Evolutionary conservation across 805 yeast genomes (phyloP), one percentile per base, ranked within the genome.

Genomic region (Nakazawaea siamensis): DNA sequence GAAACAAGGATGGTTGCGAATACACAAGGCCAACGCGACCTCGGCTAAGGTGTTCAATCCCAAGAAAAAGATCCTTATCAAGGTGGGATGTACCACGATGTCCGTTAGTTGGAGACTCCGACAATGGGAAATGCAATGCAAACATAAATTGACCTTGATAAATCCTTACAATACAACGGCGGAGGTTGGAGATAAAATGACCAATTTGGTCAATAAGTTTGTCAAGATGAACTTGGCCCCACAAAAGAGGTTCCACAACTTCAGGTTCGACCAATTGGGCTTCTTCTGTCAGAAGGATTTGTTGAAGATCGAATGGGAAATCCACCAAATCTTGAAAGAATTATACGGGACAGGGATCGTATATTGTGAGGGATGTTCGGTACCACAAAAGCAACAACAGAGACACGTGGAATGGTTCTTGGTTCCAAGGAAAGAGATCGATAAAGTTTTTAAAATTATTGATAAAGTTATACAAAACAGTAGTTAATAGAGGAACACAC

Each of bases 401-500:
- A 48, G 64, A 10, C 80, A 73, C 46, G 58, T 57, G 12, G 80
- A 73, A 45, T 73, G 80, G 79, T 73, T 73, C 41, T 48, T 70
- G n/a, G 48, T 73, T 1, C 76, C 77, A 0, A 60, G 69, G 39
- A 47, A 43, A 18, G 62, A 64, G 6, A 29, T 71, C 6, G 33
- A 41, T 8, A 21, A 29, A 9, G 57, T 70, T 2, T 61, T 57
- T 43, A 38, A 41, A 9, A 18, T 55, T 1, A 58, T 68, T 8
- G 66, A 67, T 37, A 31, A 40, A 8, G 44, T 43, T 3, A 30
- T 35, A 3, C 12, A 19, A 20, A n/a, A n/a, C 9, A 28, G 16
- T 12, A 35, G 26, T 7, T 28, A 24, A 17, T 28, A 26, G n/a
- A 14, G 13, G 23, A 20, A 11, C 20, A 19, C n/a, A 8, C 7